phyloP scores from a whole-genome alignment of 2,329 filamentous ascomycete species.

The Blastomyces gilchristii region DNA sequence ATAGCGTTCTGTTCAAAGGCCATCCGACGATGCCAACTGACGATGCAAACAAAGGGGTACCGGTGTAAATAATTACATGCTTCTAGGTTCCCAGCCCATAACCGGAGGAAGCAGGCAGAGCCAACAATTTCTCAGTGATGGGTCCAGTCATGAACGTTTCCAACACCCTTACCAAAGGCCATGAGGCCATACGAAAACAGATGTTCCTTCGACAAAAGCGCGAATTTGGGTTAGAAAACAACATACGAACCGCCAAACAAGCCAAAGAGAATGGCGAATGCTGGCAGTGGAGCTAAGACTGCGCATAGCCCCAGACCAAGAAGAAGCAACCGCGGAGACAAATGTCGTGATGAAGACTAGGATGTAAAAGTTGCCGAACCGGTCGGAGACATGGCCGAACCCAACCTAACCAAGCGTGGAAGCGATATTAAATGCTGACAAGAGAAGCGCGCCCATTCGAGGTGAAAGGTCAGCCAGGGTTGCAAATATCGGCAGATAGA shows the following conservation, averaged over 20 bases:
- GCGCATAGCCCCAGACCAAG: background rate
- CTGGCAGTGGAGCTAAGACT: background rate
- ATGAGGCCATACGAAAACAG: slow-evolving; percentile 6
- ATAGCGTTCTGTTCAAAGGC: slow-evolving; percentile 1
- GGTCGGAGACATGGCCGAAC: background rate
- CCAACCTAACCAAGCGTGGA: background rate
- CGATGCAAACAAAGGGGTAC: slow-evolving; percentile 5
- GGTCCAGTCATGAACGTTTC: slow-evolving; percentile 4
- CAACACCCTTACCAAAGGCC: slow-evolving; percentile 8
- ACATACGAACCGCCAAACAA: background rate
- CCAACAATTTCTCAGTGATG: slow-evolving; percentile 3
- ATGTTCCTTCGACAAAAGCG: slow-evolving; percentile 7
- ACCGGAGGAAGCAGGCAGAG: background rate
- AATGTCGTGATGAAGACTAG: background rate
- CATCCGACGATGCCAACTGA: slow-evolving; percentile 2
- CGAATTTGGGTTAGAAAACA: slow-evolving; percentile 1
- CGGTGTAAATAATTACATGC: slow-evolving; percentile 6
- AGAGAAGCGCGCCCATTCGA: background rate
- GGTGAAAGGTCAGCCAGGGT: background rate
- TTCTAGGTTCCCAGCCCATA: slow-evolving; percentile 5
- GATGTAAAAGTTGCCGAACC: background rate
- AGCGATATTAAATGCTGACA: background rate
- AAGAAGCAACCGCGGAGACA: background rate
- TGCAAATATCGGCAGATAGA: slow-evolving; percentile 1
- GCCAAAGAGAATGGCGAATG: background rate